Evolutionary conservation across 1,139 yeast genomes (phyloP).

Genomic region (Candida freyschussii): DNA sequence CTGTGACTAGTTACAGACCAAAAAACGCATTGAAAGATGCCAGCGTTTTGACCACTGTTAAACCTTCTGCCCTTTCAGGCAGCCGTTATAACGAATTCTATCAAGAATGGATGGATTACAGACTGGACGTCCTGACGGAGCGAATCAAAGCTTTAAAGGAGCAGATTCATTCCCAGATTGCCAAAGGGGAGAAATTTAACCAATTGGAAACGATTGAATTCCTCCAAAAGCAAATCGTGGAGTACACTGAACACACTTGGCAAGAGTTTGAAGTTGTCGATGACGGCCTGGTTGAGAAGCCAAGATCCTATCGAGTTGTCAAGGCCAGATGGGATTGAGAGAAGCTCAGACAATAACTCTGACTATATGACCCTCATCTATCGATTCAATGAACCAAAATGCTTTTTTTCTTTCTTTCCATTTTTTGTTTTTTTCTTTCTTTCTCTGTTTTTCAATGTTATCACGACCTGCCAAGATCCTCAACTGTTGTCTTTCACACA

Average conservation of each 20-base stretch:
- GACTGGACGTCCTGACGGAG: conserved; percentile 36
- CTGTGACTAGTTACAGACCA: conserved; percentile 42
- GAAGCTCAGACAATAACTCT: too few species aligned
- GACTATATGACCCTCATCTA: too few species aligned
- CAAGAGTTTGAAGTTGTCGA: conserved; percentile 43
- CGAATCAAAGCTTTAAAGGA: conserved; percentile 34
- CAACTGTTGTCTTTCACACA: too few species aligned
- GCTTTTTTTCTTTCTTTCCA: too few species aligned
- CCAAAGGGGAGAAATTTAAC: conserved; percentile 33
- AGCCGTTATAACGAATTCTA: conserved; percentile 38
- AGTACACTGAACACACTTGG: conserved; percentile 39
- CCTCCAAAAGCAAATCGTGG: conserved; percentile 35
- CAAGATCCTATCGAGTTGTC: conserved; percentile 14
- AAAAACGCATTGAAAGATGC: conserved; percentile 36
- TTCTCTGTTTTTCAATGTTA: too few species aligned
- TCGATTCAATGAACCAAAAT: too few species aligned
- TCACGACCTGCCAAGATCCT: too few species aligned
- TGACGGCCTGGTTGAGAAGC: conserved; percentile 26
- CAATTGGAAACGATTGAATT: conserved; percentile 36
- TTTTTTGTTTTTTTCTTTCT: too few species aligned
- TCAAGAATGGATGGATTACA: conserved; percentile 41
- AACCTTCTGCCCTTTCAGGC: conserved; percentile 32
- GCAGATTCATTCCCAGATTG: conserved; percentile 19
- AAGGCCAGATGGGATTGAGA: conserved; percentile 13
- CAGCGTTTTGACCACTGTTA: conserved; percentile 37